phyloP scores from a whole-genome alignment of 345 rosid species.

The Lepidium sativum region DNA sequence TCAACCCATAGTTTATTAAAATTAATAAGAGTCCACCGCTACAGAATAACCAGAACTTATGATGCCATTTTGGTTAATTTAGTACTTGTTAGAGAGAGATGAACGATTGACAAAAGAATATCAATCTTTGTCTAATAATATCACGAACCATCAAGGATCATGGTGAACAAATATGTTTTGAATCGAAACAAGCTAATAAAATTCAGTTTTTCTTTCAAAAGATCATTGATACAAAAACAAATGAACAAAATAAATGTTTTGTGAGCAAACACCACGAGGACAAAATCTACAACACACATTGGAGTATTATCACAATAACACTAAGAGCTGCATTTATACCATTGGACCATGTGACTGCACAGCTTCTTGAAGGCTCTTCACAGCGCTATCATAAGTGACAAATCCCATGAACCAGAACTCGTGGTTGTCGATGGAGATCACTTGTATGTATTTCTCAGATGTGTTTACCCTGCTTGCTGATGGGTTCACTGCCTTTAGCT shows the following conservation, averaged over 20 bases:
- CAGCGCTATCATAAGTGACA: slow-evolving; percentile 70
- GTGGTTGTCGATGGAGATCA: slow-evolving; percentile 70
- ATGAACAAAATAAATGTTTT: too few species aligned
- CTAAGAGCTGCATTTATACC: background rate
- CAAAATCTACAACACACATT: slow-evolving; percentile 9
- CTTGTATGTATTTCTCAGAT: slow-evolving; percentile 74
- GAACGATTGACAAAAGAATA: background rate
- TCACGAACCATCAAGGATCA: background rate
- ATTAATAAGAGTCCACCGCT: too few species aligned
- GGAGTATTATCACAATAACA: slow-evolving; percentile 7
- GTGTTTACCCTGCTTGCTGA: slow-evolving; percentile 69
- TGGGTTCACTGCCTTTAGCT: slow-evolving; percentile 68
- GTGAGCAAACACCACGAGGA: too few species aligned
- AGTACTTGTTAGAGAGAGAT: background rate
- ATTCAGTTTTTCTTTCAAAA: background rate
- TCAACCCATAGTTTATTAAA: background rate
- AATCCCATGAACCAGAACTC: slow-evolving; percentile 96
- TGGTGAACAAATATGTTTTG: background rate
- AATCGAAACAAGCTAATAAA: background rate
- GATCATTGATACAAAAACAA: background rate
- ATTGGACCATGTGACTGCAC: slow-evolving; percentile 25
- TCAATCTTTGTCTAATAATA: background rate
- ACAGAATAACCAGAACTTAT: too few species aligned
- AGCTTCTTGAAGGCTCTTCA: slow-evolving; percentile 58
- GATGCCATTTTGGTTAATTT: background rate